Evolutionary conservation across 805 yeast species (phyloP).

Genomic region (Ogataea haglerorum): DNA sequence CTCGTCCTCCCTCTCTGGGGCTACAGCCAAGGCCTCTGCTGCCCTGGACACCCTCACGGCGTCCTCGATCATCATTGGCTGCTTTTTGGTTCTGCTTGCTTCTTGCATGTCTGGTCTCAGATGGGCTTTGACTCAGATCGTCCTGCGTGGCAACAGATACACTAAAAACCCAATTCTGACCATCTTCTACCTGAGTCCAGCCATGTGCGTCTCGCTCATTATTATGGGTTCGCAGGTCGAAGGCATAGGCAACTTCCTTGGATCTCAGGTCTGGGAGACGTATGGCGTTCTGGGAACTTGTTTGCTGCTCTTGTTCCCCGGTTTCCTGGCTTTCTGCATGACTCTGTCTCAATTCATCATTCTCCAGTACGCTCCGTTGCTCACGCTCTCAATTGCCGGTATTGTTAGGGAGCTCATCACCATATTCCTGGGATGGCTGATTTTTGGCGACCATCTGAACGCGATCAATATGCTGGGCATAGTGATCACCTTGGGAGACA

Average conservation of each 20-base stretch:
- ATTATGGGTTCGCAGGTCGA: slow-evolving; percentile 65
- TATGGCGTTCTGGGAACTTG: slow-evolving; percentile 53
- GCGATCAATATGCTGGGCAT: slow-evolving; percentile 67
- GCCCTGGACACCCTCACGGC: slow-evolving; percentile 10
- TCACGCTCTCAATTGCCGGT: slow-evolving; percentile 83
- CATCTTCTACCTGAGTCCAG: slow-evolving; percentile 74
- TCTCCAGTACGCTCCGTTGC: slow-evolving; percentile 71
- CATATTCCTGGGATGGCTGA: slow-evolving; percentile 56
- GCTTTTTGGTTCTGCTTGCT: slow-evolving; percentile 68
- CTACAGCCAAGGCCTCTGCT: slow-evolving; percentile 12
- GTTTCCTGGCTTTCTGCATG: slow-evolving; percentile 78
- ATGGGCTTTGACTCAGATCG: slow-evolving; percentile 87
- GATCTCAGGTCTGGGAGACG: slow-evolving; percentile 56
- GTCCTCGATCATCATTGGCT: slow-evolving; percentile 45
- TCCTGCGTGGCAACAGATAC: slow-evolving; percentile 55
- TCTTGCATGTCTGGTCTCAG: slow-evolving; percentile 78
- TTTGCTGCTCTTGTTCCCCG: slow-evolving; percentile 65
- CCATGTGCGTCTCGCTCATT: slow-evolving; percentile 63
- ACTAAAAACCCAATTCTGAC: slow-evolving; percentile 74
- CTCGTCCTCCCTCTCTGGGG: background rate
- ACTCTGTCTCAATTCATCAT: slow-evolving; percentile 80
- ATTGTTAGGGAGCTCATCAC: slow-evolving; percentile 88
- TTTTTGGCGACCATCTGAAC: slow-evolving; percentile 71
- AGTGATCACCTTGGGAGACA: slow-evolving; percentile 64
- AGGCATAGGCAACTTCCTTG: slow-evolving; percentile 50